phyloP scores from a whole-genome alignment of 345 rosid species.

The Pistacia atlantica region DNA sequence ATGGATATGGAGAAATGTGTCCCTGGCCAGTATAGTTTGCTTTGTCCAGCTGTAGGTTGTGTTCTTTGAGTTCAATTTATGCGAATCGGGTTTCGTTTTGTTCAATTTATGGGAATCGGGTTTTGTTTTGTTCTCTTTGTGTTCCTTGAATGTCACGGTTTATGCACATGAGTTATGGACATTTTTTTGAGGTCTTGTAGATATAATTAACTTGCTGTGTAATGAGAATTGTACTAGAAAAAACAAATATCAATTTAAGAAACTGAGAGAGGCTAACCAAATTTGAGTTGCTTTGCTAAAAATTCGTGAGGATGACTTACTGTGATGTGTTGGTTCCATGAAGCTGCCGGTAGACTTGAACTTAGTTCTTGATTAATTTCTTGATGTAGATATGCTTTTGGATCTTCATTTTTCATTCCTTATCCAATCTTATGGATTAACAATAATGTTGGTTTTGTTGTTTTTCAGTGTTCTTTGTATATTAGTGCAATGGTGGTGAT shows the following conservation, averaged over 20 bases:
- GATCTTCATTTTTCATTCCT: neutral
- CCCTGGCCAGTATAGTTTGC: constrained; percentile 58
- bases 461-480: constrained; percentile 27
- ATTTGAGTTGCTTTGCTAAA: neutral
- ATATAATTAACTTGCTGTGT: neutral
- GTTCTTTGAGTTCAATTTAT: constrained; percentile 12
- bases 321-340: neutral
- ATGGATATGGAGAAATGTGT: constrained; percentile 42
- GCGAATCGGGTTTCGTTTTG: neutral
- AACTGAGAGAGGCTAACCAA: neutral
- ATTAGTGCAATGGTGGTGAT: constrained; percentile 74
- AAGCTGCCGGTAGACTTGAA: neutral
- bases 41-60: constrained; percentile 63
- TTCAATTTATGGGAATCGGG: neutral
- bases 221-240: too few species aligned
- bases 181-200: neutral
- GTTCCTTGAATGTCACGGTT: neutral
- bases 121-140: neutral
- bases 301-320: neutral
- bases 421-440: neutral
- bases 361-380: neutral
- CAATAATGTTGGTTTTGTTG: neutral
- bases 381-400: neutral
- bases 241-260: neutral
- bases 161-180: neutral